Evolutionary conservation across 2,329 filamentous ascomycete species (phyloP).

Genomic region (Pestalotiopsis sp.): DNA sequence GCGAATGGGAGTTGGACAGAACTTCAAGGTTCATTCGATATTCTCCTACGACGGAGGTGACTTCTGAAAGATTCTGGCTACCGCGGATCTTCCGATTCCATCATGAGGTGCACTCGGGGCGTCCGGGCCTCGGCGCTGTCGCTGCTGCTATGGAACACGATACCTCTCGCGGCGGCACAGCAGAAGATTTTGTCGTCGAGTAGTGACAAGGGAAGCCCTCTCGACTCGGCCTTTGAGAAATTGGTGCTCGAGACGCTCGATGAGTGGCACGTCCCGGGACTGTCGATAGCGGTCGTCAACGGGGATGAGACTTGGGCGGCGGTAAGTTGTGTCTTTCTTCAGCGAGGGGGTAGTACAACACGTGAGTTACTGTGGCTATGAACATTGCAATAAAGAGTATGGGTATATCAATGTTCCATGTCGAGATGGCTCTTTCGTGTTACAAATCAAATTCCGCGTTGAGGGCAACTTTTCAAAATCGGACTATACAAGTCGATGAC

Average conservation of each 20-base stretch:
- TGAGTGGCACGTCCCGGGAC: constrained; percentile 50
- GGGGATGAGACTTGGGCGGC: constrained; percentile 42
- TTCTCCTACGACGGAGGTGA: too few relatives aligned
- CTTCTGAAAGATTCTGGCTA: neutral
- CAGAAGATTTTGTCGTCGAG: constrained; percentile 13
- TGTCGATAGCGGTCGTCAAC: constrained; percentile 51
- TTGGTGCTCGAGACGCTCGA: constrained; percentile 26
- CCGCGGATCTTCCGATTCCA: neutral
- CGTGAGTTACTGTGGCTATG: neutral
- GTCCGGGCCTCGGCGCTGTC: neutral
- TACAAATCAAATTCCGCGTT: neutral
- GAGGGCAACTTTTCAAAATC: neutral
- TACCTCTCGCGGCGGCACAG: constrained; percentile 3
- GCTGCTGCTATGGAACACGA: neutral
- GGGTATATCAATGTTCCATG: too few relatives aligned
- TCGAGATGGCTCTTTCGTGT: too few relatives aligned
- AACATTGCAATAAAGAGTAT: neutral
- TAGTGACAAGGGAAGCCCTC: constrained; percentile 13
- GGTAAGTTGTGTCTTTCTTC: constrained; percentile 29
- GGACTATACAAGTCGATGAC: neutral
- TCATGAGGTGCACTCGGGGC: neutral
- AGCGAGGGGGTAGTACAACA: neutral
- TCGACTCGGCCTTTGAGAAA: constrained; percentile 19
- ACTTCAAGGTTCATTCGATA: too few relatives aligned
- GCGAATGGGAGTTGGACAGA: too few relatives aligned